Evolutionary conservation across 805 yeast genomes (phyloP), one percentile per base, ranked within the genome.

Genomic region (Ogataea glucozyma): DNA sequence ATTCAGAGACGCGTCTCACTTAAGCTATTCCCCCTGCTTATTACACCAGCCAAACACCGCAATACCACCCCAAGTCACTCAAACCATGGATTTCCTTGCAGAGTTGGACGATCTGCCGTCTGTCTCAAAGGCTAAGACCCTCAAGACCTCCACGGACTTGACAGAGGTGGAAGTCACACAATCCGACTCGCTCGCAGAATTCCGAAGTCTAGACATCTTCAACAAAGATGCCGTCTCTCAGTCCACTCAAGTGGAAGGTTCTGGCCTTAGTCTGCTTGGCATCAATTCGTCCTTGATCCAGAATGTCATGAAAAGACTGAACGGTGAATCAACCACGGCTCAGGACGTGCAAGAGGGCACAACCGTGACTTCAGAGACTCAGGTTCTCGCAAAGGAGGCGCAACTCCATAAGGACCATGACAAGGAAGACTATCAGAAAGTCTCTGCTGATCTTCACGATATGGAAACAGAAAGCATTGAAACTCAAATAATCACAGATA

Each of bases 11-110:
- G 24, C 29, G 24, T 16, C 27, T 34, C 12, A 7, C 21, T 27
- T 6, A n/a, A 8, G 26, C 7, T 7, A 22, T 8, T n/a, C 11
- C 12, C 10, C 21, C 32, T 30, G 16, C 32, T 30, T 30, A 19
- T 30, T 17, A n/a, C 21, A 16, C 6, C 17, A 6, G 6, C 12
- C 31, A 17, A 5, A 7, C 11, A 27, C 12, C 10, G 7, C 6
- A 7, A 4, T 7, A 27, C 31, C 31, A 27, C n/a, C n/a, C n/a
- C n/a, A n/a, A n/a, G n/a, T n/a, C n/a, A n/a, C n/a, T n/a, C n/a
- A n/a, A n/a, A 19, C 37, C 30, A 55, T 55, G 60, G 56, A 55
- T 36, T 44, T 52, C 20, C 44, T 55, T 21, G 52, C 48, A 9
- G 54, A 42, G 12, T 33, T 55, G 31, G 54, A 49, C 26, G 57